Evolutionary conservation across 768 basidiomycete species (phyloP).

Genomic region (Baorangia bicolor): DNA sequence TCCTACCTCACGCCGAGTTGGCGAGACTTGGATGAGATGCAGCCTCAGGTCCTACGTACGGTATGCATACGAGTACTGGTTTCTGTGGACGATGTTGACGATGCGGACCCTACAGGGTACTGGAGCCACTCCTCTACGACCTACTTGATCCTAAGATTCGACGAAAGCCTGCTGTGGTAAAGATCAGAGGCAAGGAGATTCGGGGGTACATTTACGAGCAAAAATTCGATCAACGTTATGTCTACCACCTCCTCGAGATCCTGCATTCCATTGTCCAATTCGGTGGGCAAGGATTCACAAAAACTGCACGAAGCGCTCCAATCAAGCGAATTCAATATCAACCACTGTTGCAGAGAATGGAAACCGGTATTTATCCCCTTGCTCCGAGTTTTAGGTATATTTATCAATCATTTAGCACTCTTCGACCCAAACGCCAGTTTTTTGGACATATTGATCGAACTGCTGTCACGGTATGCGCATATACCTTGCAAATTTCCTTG

Average conservation of each 20-base stretch:
- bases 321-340: conserved; percentile 66
- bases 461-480: conserved; percentile 72
- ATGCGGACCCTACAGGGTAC: conserved; percentile 50
- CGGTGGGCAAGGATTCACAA: conserved; percentile 86
- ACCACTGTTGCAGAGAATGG: conserved; percentile 60
- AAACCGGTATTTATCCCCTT: conserved; percentile 45
- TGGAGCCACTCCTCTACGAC: conserved; percentile 84
- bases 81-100: not conserved
- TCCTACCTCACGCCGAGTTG: conserved; percentile 69
- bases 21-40: conserved; percentile 98
- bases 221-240: conserved; percentile 73
- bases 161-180: conserved; percentile 46
- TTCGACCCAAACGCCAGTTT: conserved; percentile 63
- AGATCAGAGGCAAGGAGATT: conserved; percentile 64
- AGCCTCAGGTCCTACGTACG: conserved; percentile 88
- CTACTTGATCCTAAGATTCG: conserved; percentile 69
- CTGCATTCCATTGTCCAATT: conserved; percentile 77
- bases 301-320: conserved; percentile 62
- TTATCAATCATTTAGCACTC: conserved; percentile 21
- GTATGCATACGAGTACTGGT: conserved; percentile 38
- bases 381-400: not conserved
- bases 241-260: conserved; percentile 73
- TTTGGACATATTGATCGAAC: conserved; percentile 70
- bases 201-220: conserved; percentile 67
- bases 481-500: conserved; percentile 9